Conservation (phyloP, 2,329 filamentous ascomycete genomes). For the Epichloe coenophiala region DNA sequence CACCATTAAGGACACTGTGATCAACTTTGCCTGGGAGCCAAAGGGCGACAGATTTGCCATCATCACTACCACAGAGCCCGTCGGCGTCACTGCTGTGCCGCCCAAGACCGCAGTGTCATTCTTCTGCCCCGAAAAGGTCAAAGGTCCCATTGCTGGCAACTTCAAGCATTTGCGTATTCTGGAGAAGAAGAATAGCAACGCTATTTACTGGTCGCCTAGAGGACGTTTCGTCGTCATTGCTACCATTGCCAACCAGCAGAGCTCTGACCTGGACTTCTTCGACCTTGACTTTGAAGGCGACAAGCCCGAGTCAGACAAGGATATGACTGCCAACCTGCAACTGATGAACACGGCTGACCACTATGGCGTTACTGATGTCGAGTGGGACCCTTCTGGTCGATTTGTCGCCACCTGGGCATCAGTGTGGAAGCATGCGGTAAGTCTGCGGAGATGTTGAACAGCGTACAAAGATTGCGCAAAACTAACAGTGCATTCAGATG, state of each 20-base stretch:
- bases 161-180: conserved; percentile 92
- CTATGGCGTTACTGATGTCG: conserved; percentile 93
- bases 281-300: conserved; percentile 97
- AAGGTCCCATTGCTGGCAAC: conserved; percentile 69
- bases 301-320: conserved; percentile 85
- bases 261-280: conserved; percentile 93
- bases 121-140: conserved; percentile 92
- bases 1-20: conserved; percentile 93
- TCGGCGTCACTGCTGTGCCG: conserved; percentile 63
- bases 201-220: conserved; percentile 96
- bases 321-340: conserved; percentile 86
- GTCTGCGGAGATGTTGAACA: conserved; percentile 19
- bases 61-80: conserved; percentile 83
- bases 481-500: conserved; percentile 47
- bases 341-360: conserved; percentile 89
- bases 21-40: conserved; percentile 99
- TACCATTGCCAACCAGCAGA: conserved; percentile 83
- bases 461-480: background rate
- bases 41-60: conserved; percentile 96
- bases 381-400: conserved; percentile 94
- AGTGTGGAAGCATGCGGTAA: conserved; percentile 89
- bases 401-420: conserved; percentile 90
- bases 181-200: conserved; percentile 99
- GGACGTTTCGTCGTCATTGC: conserved; percentile 92
- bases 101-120: conserved; percentile 93